Evolutionary conservation across 495 filamentous ascomycete genomes (phyloP).

Genomic region (Neurospora sp.): DNA sequence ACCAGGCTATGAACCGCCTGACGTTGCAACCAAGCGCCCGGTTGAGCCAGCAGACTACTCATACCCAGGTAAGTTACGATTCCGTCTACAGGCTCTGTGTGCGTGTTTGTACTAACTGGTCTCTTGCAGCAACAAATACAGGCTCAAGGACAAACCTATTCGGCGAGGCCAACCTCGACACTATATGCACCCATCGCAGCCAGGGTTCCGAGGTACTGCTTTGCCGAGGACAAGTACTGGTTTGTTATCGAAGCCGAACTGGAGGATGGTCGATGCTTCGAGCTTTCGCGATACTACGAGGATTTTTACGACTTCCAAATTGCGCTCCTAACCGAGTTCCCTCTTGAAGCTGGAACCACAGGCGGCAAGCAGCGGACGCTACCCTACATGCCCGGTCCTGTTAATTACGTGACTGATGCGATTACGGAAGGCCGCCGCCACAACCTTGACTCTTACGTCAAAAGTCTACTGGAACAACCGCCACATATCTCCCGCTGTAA

Average conservation of each 20-base stretch:
- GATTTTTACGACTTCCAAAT: conserved; percentile 99
- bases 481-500: conserved; percentile 72
- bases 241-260: conserved; percentile 89
- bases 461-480: conserved; percentile 75
- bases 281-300: conserved; percentile 86
- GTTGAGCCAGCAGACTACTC: conserved; percentile 33
- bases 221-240: conserved; percentile 97
- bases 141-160: conserved; percentile 21
- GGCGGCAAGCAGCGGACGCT: conserved; percentile 66
- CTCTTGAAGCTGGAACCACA: conserved; percentile 80
- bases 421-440: conserved; percentile 88
- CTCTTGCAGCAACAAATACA: conserved; percentile 21
- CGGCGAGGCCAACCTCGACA: conserved; percentile 31
- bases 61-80: conserved; percentile 30
- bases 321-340: conserved; percentile 84
- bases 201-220: conserved; percentile 86
- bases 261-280: conserved; percentile 88
- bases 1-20: conserved; percentile 71
- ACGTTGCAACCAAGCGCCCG: conserved; percentile 47
- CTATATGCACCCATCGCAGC: conserved; percentile 54
- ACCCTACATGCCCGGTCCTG: conserved; percentile 98
- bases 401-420: conserved; percentile 94
- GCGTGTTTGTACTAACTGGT: conserved; percentile 9
- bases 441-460: conserved; percentile 90
- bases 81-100: background rate